A percentile compares a stretch with the other conserved stretches of the same genome.
Conservation (phyloP, 495 filamentous ascomycete genomes). For the Daldinia decipiens region DNA sequence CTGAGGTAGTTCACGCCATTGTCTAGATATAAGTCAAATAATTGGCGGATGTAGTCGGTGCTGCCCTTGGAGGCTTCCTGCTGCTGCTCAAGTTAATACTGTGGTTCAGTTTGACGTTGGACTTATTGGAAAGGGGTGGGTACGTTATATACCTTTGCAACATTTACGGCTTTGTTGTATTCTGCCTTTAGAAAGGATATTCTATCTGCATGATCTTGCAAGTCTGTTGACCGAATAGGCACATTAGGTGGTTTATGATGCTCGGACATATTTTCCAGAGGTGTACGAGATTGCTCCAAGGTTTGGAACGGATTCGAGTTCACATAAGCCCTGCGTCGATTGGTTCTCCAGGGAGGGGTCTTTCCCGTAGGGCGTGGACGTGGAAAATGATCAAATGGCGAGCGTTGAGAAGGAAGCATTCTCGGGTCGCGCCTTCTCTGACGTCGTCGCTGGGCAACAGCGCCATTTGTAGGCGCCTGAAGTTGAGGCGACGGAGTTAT, state of each 20-base stretch:
- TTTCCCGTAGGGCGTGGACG: not conserved
- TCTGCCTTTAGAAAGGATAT: too few relatives aligned
- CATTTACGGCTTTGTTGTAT: too few relatives aligned
- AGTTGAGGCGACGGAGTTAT: not conserved
- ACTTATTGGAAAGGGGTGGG: too few relatives aligned
- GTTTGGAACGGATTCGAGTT: not conserved
- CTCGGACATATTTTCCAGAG: not conserved
- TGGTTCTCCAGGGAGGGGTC: not conserved
- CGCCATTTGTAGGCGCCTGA: not conserved
- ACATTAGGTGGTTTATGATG: too few relatives aligned
- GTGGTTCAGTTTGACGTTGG: too few relatives aligned
- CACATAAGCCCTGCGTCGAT: not conserved
- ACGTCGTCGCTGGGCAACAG: not conserved
- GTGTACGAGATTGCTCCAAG: not conserved
- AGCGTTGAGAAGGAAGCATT: not conserved
- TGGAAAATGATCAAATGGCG: not conserved
- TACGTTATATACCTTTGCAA: too few relatives aligned
- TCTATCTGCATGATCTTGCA: too few relatives aligned
- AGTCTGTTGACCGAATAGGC: too few relatives aligned
- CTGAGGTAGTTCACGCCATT: slow-evolving; percentile 5
- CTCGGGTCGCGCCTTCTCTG: not conserved
- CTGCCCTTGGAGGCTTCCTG: not conserved
- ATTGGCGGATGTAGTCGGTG: not conserved
- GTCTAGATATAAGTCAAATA: slow-evolving; percentile 2
- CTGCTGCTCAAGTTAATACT: too few relatives aligned